Evolutionary conservation across 2,329 filamentous ascomycete species (phyloP), one percentile per base, ranked within the genome.

Genomic region (Dactylella cylindrospora): DNA sequence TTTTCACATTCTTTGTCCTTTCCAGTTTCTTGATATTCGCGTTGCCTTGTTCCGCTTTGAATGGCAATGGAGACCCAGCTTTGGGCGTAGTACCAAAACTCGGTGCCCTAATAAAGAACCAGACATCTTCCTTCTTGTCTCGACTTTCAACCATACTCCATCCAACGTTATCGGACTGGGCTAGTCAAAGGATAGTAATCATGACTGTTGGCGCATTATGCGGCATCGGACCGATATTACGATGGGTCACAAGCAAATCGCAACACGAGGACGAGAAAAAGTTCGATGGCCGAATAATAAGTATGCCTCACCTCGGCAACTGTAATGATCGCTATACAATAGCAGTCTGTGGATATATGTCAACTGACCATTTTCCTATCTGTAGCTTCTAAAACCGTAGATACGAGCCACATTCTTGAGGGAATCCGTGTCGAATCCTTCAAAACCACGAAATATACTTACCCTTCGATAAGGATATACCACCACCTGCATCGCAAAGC

Each of bases 401-500:
- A 64, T 52, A 64, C 59, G 6, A 50, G 39, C 17, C 59, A 57
- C 29, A 64, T 64, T 23, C 53, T 55, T 31, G 59, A 64, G 12
- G 46, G 51, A 36, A 64, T 51, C 28, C 44, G 46, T 41, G 15
- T 57, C 25, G 51, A 64, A 69, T 79, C 83, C 3, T 95, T 90
- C 72, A 83, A 79, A n/a, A 90, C 90, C 2, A 84, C 73, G 41
- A 74, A 78, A 29, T 77, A 84, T 66, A 84, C 80, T 6, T 97
- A 96, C 71, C 80, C 83, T 1, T 80, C 79, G 25, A 79, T 97
- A 65, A 83, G 91, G 53, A 84, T 90, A 35, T 96, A 97, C 72
- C 90, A 86, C 74, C 82, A 85, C 53, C 81, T 82, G 50, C 93
- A 96, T 73, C 80, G 84, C 15, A 89, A 96, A 70, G 83, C 84